Conservation (phyloP, 805 yeast species). For the Candida pini region DNA sequence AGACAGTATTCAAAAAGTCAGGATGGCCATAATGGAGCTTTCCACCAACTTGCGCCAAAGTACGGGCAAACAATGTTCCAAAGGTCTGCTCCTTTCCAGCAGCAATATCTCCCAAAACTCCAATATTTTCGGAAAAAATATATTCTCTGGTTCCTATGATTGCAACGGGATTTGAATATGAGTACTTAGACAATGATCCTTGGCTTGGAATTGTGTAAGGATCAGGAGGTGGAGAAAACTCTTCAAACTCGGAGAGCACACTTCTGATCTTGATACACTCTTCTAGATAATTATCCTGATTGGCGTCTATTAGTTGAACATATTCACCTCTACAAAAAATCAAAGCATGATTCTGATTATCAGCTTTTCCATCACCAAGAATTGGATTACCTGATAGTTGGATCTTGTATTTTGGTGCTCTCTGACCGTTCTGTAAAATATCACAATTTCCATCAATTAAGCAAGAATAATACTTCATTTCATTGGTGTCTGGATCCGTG, state of each 20-base stretch:
- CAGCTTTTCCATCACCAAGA: slow-evolving; percentile 81
- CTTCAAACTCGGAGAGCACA: slow-evolving; percentile 73
- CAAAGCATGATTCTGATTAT: slow-evolving; percentile 73
- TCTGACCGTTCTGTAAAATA: slow-evolving; percentile 48
- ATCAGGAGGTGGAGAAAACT: slow-evolving; percentile 26
- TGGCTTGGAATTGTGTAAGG: slow-evolving; percentile 20
- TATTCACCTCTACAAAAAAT: slow-evolving; percentile 77
- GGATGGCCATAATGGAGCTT: slow-evolving; percentile 87
- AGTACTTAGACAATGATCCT: slow-evolving; percentile 7
- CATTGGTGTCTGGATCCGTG: slow-evolving; percentile 36
- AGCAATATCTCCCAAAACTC: slow-evolving; percentile 78
- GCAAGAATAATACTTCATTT: slow-evolving; percentile 49
- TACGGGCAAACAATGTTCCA: slow-evolving; percentile 79
- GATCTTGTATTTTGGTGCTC: slow-evolving; percentile 59
- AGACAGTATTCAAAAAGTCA: slow-evolving; percentile 67
- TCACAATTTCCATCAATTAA: slow-evolving; percentile 70
- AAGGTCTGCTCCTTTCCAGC: slow-evolving; percentile 88
- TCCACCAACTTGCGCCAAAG: slow-evolving; percentile 77
- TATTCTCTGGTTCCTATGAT: slow-evolving; percentile 82
- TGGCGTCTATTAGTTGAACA: slow-evolving; percentile 75
- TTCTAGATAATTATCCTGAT: slow-evolving; percentile 77
- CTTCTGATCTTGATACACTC: slow-evolving; percentile 77
- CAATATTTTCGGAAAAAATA: slow-evolving; percentile 76
- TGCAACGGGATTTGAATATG: slow-evolving; percentile 61
- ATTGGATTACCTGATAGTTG: slow-evolving; percentile 75